Conservation (phyloP, 345 rosid genomes). For the Turritis glabra region DNA sequence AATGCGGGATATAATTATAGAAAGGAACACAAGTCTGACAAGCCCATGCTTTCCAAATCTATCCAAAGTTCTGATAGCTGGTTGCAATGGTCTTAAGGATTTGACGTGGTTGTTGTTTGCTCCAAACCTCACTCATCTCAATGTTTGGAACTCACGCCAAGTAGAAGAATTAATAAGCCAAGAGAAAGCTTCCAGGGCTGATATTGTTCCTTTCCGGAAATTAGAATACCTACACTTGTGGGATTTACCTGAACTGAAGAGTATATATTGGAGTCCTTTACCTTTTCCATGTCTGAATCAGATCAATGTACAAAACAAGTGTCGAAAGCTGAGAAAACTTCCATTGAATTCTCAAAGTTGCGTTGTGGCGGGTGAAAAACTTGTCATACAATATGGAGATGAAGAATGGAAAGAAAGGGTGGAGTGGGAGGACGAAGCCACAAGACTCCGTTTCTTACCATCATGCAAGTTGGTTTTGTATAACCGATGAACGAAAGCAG, state of each 20-base stretch:
- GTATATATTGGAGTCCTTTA: constrained; percentile 24
- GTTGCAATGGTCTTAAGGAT: constrained; percentile 17
- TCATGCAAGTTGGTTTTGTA: constrained; percentile 20
- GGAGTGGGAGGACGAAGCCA: constrained; percentile 17
- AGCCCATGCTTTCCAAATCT: not conserved
- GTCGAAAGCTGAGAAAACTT: constrained; percentile 17
- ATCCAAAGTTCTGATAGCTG: not conserved
- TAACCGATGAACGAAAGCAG: not conserved
- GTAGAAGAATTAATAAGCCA: constrained; percentile 28
- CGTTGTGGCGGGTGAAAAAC: not conserved
- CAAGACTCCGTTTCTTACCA: constrained; percentile 7
- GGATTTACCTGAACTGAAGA: constrained; percentile 7
- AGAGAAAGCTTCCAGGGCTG: not conserved
- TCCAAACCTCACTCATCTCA: constrained; percentile 22
- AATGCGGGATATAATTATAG: not conserved
- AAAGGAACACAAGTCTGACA: not conserved
- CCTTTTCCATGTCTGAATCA: constrained; percentile 1
- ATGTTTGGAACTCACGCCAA: not conserved
- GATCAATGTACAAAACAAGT: not conserved
- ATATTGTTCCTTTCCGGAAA: constrained; percentile 2
- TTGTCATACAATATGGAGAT: not conserved
- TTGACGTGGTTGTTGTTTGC: constrained; percentile 34
- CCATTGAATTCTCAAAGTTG: constrained; percentile 9
- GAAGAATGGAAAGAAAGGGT: constrained; percentile 17
- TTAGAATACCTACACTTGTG: not conserved